These are phyloP conservation scores for Penicillium paradoxum DNA, from an alignment of 495 filamentous ascomycete genomes.

Conservation along the genomic window DNA sequence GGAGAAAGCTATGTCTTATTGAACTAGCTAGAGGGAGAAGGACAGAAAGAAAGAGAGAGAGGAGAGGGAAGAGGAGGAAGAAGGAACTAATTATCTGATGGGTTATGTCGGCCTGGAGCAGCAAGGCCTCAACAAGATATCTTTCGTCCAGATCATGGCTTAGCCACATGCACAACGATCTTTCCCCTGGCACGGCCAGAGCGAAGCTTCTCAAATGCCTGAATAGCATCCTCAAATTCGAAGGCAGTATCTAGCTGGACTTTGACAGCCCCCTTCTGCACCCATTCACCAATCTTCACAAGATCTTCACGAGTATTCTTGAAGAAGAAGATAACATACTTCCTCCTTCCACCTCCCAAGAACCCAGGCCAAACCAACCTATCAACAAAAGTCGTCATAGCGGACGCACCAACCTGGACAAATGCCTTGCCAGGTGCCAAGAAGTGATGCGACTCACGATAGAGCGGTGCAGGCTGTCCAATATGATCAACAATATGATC, in stretches of 20 bases:
- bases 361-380: conserved; percentile 45
- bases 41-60: too few species aligned
- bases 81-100: too few species aligned
- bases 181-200: conserved; percentile 60
- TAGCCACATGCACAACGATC: conserved; percentile 54
- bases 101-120: too few species aligned
- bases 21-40: too few species aligned
- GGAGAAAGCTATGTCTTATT: too few species aligned
- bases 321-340: conserved; percentile 40
- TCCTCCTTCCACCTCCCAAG: conserved; percentile 60
- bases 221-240: conserved; percentile 53
- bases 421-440: conserved; percentile 47
- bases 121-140: too few species aligned
- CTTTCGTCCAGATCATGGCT: conserved; percentile 3
- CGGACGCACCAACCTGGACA: conserved; percentile 49
- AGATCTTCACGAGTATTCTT: conserved; percentile 44
- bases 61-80: too few species aligned
- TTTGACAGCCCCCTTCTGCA: conserved; percentile 57
- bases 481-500: conserved; percentile 58
- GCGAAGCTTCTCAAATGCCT: conserved; percentile 59
- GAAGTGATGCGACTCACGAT: conserved; percentile 51
- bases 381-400: conserved; percentile 18
- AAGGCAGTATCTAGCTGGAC: conserved; percentile 55
- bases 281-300: conserved; percentile 50
- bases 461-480: conserved; percentile 44